These are phyloP conservation scores for Acacia pycnantha DNA, from an alignment of 331 rosid genomes.

Conservation along the genomic window DNA sequence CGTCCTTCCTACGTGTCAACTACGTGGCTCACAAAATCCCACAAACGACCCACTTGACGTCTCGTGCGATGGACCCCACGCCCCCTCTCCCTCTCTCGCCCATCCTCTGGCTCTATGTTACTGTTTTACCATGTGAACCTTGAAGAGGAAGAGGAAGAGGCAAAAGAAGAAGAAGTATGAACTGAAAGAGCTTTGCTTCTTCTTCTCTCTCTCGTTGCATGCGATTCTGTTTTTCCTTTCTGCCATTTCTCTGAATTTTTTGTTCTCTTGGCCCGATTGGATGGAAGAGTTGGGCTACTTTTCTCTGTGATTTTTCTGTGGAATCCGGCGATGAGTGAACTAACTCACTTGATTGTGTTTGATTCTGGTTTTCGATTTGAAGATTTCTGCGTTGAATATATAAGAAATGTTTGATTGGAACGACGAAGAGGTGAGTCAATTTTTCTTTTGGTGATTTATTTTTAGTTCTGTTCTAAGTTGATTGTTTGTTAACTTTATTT, in stretches of 20 bases:
- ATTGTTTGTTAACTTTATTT: not conserved
- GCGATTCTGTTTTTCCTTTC: not conserved
- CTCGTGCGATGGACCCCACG: conserved; percentile 29
- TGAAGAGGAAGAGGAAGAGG: not conserved
- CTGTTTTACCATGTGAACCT: not conserved
- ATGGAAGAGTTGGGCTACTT: not conserved
- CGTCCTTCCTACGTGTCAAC: conserved; percentile 41
- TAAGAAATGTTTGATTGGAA: conserved; percentile 95
- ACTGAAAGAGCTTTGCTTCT: not conserved
- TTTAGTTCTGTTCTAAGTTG: not conserved
- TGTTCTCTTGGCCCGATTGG: not conserved
- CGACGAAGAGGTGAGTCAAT: conserved; percentile 77
- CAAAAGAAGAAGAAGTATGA: not conserved
- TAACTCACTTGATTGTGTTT: conserved; percentile 26
- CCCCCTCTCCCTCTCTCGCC: not conserved
- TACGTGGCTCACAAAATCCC: not conserved
- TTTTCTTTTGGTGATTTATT: not conserved
- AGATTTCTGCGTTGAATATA: not conserved
- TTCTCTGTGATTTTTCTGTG: not conserved
- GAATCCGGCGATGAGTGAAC: conserved; percentile 55
- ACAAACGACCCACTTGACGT: conserved; percentile 28
- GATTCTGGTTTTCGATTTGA: conserved; percentile 27
- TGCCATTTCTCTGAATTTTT: not conserved
- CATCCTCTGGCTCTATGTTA: not conserved
- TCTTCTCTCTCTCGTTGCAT: not conserved